Evolutionary conservation across 495 filamentous ascomycete species (phyloP), one percentile per base, ranked within the genome.

Genomic region (Rhypophila decipiens): DNA sequence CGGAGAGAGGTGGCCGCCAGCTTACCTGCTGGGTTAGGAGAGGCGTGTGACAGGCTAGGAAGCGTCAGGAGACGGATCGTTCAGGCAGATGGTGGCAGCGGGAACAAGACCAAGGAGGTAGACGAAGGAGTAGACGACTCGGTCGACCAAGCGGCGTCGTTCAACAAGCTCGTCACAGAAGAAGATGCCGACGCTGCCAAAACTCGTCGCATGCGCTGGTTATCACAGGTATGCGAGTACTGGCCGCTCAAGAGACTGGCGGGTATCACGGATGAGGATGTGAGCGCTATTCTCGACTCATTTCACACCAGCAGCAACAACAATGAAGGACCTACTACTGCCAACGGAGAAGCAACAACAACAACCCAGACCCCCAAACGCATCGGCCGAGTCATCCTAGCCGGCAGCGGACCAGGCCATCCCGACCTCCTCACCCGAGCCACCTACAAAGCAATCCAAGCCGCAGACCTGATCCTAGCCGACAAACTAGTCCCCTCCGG

Each of bases 211-310:
- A 89, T 94, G 71, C 80, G 93, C 20, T 98, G 94, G 94, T 68
- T 98, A 2, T 80, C 84, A 15, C 93, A 98, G 61, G 90, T 98
- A 15, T 98, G 94, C 74, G 93, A 98, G 71, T 98, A 98, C 67
- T 98, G 94, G 94, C 90, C 93, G 1, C 72, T 98, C 18, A 79
- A 79, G 37, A 80, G 86, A 15, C 77, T 98, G 2, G 88, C 89
- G 7, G 72, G 74, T 22, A 83, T 97, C 44, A 80, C 78, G 11
- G 87, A 96, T 58, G 75, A 67, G 13, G 91, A 96, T 58, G 83
- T 96, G 4, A 76, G 86, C 5, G 59, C 67, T 17, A 78, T 96
- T 15, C 71, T 96, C 8, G 66, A 76, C 49, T 77, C 82, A 7
- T 96, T 96, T 52, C 58, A 54, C 22, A 20, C 13, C 1, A 31